Conservation (phyloP, 2,329 filamentous ascomycete species). For the Aureobasidium namibiae region DNA sequence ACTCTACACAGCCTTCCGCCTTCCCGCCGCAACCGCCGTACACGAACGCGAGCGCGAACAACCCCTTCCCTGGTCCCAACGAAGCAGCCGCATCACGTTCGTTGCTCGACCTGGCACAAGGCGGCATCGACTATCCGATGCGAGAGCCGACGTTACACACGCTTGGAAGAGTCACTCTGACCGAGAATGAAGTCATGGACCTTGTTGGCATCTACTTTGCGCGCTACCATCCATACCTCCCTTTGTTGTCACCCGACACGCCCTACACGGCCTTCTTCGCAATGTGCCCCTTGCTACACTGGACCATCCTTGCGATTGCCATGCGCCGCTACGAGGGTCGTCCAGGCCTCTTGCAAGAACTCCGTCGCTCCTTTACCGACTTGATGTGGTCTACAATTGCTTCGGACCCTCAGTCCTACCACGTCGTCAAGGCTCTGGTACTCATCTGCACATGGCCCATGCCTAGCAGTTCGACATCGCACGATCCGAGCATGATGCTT, state of each 20-base stretch:
- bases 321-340: constrained; percentile 61
- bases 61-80: constrained; percentile 26
- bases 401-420: constrained; percentile 69
- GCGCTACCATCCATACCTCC: constrained; percentile 69
- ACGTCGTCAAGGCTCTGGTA: constrained; percentile 73
- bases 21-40: background rate
- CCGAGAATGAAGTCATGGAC: constrained; percentile 36
- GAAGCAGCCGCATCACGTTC: constrained; percentile 31
- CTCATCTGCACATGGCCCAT: constrained; percentile 75
- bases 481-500: constrained; percentile 73
- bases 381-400: constrained; percentile 71
- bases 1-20: background rate
- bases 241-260: constrained; percentile 64
- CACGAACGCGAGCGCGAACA: constrained; percentile 14
- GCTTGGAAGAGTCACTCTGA: constrained; percentile 42
- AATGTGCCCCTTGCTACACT: constrained; percentile 75
- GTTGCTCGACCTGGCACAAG: constrained; percentile 30
- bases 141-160: constrained; percentile 51
- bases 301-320: constrained; percentile 70
- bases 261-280: constrained; percentile 54
- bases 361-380: constrained; percentile 58
- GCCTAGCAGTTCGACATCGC: constrained; percentile 71
- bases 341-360: constrained; percentile 55
- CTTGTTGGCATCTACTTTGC: constrained; percentile 69
- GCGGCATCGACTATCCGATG: constrained; percentile 38